Base-by-base conservation (phyloP, 768 basidiomycete species). In the Crepidotus variabilis region DNA sequence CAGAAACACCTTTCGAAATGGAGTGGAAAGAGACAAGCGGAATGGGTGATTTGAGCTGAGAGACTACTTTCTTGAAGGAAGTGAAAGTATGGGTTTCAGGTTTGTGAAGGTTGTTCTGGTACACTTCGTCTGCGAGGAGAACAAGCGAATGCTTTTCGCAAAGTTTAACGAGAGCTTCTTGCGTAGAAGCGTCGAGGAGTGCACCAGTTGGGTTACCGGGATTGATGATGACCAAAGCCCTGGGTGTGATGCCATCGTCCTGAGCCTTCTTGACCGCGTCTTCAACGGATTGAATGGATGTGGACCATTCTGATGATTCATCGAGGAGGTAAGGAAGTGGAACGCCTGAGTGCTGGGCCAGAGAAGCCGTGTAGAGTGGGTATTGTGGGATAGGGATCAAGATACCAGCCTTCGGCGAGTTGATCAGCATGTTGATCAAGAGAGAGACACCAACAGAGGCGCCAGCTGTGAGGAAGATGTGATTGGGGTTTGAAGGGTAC, bases 361-460 rank as follows among this genome's bases (percentile, higher is more conserved):
- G 85, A 1, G 94, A 86, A 32, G 96, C 96, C 35, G 95, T 98
- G 72, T 99, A 99, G 10, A 99, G 80, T 1, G 96, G 96, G 70
- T 99, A 98, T 74, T 99, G 96, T 1, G 96, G 96, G 60, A 99
- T 98, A 32, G 96, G 96, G 66, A 98, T 97, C 52, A 96, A 82
- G 63, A 96, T 81, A 6, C 92, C 94, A 49, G 83, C 82, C 23
- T 75, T 78, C 20, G 83, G 84, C 20, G 78, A 71, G 9, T 84
- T 75, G 63, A 94, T 87, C 58, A 94, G 83, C 77, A 90, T 84
- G 65, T 84, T 84, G 62, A 96, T 84, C 21, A 93, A 75, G 18
- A 92, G 84, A 20, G 90, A 87, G n/a, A 99, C 95, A 52, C 96
- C 97, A 11, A 87, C 86, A 20, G 94, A 97, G 18, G 97, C 96